Evolutionary conservation across 495 filamentous ascomycete genomes (phyloP), one percentile per base, ranked within the genome.

Genomic region (Podospora anserina): DNA sequence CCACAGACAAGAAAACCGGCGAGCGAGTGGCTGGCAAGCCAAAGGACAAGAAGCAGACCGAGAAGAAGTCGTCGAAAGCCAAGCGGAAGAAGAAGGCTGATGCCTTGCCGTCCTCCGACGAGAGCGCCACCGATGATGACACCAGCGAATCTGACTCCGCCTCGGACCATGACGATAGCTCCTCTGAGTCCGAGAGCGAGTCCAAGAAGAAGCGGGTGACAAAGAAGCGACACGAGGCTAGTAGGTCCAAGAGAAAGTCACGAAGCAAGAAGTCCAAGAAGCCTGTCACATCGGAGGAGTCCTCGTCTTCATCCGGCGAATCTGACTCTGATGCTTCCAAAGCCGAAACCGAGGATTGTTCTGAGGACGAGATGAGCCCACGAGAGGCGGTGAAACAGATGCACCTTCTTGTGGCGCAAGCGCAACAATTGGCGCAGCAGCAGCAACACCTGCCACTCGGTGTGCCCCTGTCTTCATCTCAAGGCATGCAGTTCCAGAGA

Each of bases 11-110:
- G 58, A 79, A 79, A 60, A 15, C 59, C 11, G 71, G 18, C 62
- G 69, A 76, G 13, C 64, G 65, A 27, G 13, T 68, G 0, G 77
- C 78, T 5, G 72, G 70, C 28, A 79, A 78, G 4, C 78, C 81
- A 65, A 80, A 81, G 63, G 61, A 65, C 63, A 78, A 78, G 61
- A 71, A 77, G 16, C 80, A 79, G 66, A 63, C 66, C 53, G 79
- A 71, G 34, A 82, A 81, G 70, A 82, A 80, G 9, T 49, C 39
- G 9, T 49, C 39, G 63, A 81, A 81, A 64, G 65, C 68, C 64
- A 81, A 81, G 68, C 63, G 65, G 60, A 76, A 78, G 68, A 80
- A 82, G 71, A 70, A 76, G 2, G 80, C 81, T 69, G 82, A 83
- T 74, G 73, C 72, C 68, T 39, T 34, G 5, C 11, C 66, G 1